Evolutionary conservation across 2,329 filamentous ascomycete species (phyloP).

Genomic region (Penicillium thymicola): DNA sequence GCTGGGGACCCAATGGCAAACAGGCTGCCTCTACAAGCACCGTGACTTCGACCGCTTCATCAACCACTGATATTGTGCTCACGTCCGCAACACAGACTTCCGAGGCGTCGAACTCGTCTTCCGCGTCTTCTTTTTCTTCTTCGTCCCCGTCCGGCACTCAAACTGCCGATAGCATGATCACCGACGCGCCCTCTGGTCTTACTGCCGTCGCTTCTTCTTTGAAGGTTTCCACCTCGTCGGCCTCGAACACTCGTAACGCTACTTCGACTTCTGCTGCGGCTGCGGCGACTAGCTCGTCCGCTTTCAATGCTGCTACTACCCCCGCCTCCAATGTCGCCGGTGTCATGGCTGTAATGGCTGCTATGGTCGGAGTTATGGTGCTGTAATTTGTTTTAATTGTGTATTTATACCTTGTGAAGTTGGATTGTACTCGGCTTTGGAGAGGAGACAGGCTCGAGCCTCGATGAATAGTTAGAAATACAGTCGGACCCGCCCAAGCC

Average conservation of each 20-base stretch:
- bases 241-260: background rate
- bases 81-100: background rate
- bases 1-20: conserved; percentile 22
- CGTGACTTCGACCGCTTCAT: conserved; percentile 8
- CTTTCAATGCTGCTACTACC: conserved; percentile 11
- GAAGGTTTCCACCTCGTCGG: conserved; percentile 9
- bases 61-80: background rate
- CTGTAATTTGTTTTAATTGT: conserved; percentile 5
- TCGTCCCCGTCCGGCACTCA: background rate
- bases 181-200: conserved; percentile 1
- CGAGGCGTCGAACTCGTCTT: background rate
- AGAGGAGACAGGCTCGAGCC: no score
- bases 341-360: conserved; percentile 12
- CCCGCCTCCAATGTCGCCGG: conserved; percentile 11
- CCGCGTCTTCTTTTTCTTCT: background rate
- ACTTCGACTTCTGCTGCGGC: conserved; percentile 10
- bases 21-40: conserved; percentile 15
- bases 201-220: background rate
- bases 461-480: background rate
- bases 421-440: background rate
- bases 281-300: conserved; percentile 1
- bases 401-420: background rate
- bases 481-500: background rate
- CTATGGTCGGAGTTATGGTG: conserved; percentile 11
- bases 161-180: conserved; percentile 6